Base-by-base conservation (phyloP, 768 basidiomycete species). In the Hygrophoropsis aurantiaca region DNA sequence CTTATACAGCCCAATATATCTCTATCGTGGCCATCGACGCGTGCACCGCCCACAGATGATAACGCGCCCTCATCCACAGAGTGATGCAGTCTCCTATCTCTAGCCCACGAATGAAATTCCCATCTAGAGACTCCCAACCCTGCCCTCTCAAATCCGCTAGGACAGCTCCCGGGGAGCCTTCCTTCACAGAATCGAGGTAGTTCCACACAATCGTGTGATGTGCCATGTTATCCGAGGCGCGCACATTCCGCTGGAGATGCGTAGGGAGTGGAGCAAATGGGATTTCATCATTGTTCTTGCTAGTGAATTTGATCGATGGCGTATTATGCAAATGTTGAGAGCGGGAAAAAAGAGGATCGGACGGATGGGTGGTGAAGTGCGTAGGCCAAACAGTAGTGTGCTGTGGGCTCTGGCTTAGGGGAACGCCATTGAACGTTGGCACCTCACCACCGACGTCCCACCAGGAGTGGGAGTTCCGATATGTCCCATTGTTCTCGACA, bases 131-230 rank as follows among this genome's bases (percentile, higher is more conserved):
- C 18, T 3, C 15, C 33, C 23, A 19, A 4, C 44, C 44, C 19
- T 19, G 41, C 13, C 41, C 40, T 24, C 26, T 15, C 11, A 4
- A 20, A 13, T 5, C 35, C 9, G 13, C 16, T 15, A 27, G 30
- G 11, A 20, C 42, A 25, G 35, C 33, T 8, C 24, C 43, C 10
- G 19, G 27, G 27, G 27, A 30, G 6, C 27, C 27, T 6, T 13
- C 7, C 13, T 30, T 13, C 7, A 30, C 27, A 30, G 11, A 24
- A 32, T 36, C 32, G 20, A 36, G 38, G 34, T 40, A 35, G 44
- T 50, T 35, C 38, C 32, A 27, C 4, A 44, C 32, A 15, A 44
- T n/a, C 24, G 43, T 44, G 13, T 44, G 48, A 15, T 38, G 27
- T 5, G 23, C 4, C 11, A 19, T 25, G 15, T 19, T 1, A 2